phyloP scores from a whole-genome alignment of 23 red algal species.

The Gracilaria caudata region DNA sequence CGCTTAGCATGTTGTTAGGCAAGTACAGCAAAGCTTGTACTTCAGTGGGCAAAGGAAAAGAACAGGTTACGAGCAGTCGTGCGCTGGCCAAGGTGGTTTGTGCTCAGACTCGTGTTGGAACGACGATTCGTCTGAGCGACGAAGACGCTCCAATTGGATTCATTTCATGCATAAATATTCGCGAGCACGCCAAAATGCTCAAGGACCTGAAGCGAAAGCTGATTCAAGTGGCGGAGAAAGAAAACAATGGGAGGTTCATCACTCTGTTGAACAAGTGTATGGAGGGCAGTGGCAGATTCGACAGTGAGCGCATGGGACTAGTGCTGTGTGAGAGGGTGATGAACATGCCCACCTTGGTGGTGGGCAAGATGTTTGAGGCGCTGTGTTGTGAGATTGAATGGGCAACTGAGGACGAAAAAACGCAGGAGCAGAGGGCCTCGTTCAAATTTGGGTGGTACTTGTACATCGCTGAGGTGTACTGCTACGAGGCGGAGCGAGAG shows the following conservation, averaged over 20 bases:
- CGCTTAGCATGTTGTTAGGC: constrained; percentile 8
- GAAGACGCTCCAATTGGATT: constrained; percentile 64
- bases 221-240: constrained; percentile 3
- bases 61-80: neutral
- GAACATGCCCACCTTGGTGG: constrained; percentile 82
- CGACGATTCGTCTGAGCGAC: constrained; percentile 50
- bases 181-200: constrained; percentile 22
- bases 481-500: constrained; percentile 15
- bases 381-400: constrained; percentile 81
- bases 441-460: constrained; percentile 77
- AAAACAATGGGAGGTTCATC: constrained; percentile 24
- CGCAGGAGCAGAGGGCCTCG: constrained; percentile 29
- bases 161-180: constrained; percentile 63
- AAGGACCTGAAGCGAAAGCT: constrained; percentile 7
- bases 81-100: constrained; percentile 57
- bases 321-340: constrained; percentile 83
- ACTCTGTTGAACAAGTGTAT: constrained; percentile 21
- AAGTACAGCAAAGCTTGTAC: constrained; percentile 1
- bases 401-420: constrained; percentile 84
- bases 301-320: constrained; percentile 67
- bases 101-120: constrained; percentile 75
- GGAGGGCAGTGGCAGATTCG: constrained; percentile 16
- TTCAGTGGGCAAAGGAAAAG: neutral
- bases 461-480: constrained; percentile 62
- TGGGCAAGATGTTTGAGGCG: constrained; percentile 72